phyloP scores from a whole-genome alignment of 2,329 filamentous ascomycete species.

The Zalaria obscura region DNA sequence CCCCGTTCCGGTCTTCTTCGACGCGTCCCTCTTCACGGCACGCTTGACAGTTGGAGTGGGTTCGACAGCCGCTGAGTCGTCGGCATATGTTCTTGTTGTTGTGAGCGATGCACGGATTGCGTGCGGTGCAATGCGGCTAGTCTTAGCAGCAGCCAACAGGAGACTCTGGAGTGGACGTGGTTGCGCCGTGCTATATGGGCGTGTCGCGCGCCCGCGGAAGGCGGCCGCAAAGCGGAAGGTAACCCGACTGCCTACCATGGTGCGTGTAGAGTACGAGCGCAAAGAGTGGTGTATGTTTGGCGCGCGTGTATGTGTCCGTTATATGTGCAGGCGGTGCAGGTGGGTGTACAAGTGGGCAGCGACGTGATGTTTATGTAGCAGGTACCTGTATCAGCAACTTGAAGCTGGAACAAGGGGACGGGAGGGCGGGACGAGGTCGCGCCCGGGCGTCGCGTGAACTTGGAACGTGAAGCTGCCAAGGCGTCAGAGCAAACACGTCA shows the following conservation, averaged over 20 bases:
- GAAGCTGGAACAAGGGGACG: background rate
- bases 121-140: background rate
- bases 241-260: background rate
- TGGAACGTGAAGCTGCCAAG: background rate
- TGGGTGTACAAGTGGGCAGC: background rate
- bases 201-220: background rate
- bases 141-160: background rate
- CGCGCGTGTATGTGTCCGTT: background rate
- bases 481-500: background rate
- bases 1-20: background rate
- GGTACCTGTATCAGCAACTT: background rate
- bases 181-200: background rate
- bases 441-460: background rate
- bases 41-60: background rate
- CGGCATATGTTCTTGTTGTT: conserved; percentile 14
- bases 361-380: background rate
- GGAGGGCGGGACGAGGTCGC: background rate
- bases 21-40: background rate
- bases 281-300: background rate
- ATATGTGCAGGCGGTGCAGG: background rate
- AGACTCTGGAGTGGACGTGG: background rate
- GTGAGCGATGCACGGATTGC: conserved; percentile 2
- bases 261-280: background rate
- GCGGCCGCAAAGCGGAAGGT: background rate
- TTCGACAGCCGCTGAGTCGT: conserved; percentile 1